A percentile compares a stretch with the other conserved stretches of the same genome.
These are phyloP conservation scores for Solanum rostratum DNA, from an alignment of 257 asterid species.

Conservation along the genomic window DNA sequence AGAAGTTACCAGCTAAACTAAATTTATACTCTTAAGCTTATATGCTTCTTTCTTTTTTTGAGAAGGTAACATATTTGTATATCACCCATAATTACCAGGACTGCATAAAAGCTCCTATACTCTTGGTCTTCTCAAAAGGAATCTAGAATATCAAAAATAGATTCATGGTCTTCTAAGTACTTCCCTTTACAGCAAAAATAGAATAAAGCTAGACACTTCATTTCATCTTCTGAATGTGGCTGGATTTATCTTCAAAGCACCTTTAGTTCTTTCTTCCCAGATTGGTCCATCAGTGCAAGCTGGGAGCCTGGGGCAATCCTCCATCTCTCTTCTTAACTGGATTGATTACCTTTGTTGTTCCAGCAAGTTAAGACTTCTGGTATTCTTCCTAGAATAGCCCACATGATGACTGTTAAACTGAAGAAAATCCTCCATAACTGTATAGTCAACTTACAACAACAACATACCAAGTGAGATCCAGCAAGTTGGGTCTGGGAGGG, in stretches of 20 bases:
- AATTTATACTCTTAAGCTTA: background rate
- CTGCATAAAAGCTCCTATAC: background rate
- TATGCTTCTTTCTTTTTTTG: background rate
- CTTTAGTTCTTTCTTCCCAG: background rate
- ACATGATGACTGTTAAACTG: background rate
- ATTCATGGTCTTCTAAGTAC: background rate
- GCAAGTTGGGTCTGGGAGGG: no score
- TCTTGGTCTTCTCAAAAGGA: background rate
- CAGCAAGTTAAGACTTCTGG: background rate
- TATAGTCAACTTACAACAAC: background rate
- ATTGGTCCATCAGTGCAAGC: background rate
- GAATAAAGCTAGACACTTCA: background rate
- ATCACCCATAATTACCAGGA: background rate
- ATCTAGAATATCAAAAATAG: background rate
- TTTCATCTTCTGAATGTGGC: background rate
- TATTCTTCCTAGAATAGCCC: background rate
- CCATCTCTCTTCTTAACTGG: background rate
- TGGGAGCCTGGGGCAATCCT: background rate
- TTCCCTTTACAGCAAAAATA: background rate
- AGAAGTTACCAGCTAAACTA: background rate
- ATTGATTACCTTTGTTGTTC: background rate
- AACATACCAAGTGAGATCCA: no score
- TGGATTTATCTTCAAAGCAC: background rate
- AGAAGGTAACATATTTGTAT: background rate
- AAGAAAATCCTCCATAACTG: background rate